A percentile compares a stretch with the other conserved stretches of the same genome.
Evolutionary conservation across 495 filamentous ascomycete genomes (phyloP).

Genomic region (Penicillium lividum): DNA sequence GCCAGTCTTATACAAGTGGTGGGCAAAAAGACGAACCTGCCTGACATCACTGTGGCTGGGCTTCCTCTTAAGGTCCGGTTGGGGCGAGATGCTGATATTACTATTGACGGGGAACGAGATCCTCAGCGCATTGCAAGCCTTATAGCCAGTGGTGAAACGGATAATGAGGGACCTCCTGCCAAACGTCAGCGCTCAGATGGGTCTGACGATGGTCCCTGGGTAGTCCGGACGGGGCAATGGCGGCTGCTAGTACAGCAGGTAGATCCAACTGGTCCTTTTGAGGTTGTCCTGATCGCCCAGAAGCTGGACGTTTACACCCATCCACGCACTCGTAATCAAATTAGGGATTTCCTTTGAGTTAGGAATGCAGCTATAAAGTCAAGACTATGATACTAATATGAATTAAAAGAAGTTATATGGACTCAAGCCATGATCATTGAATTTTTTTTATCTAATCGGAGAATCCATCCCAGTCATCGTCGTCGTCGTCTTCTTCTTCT

Average conservation of each 20-base stretch:
- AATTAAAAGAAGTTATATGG: background rate
- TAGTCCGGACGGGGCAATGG: constrained; percentile 81
- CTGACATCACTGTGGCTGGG: constrained; percentile 27
- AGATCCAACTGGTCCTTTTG: constrained; percentile 36
- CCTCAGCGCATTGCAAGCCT: constrained; percentile 3
- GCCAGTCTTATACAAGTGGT: constrained; percentile 75
- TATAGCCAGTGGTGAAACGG: constrained; percentile 8
- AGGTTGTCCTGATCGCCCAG: constrained; percentile 70
- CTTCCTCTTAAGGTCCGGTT: constrained; percentile 61
- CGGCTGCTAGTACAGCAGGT: constrained; percentile 64
- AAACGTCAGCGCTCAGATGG: constrained; percentile 51
- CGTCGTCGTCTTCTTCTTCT: constrained; percentile 26
- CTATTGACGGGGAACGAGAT: constrained; percentile 61
- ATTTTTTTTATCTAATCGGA: constrained; percentile 36
- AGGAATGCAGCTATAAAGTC: background rate
- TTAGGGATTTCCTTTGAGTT: constrained; percentile 61
- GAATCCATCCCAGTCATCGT: constrained; percentile 50
- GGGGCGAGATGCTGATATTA: constrained; percentile 66
- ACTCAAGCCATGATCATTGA: background rate
- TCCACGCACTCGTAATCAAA: constrained; percentile 67
- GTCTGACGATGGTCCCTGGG: constrained; percentile 51
- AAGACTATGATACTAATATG: background rate
- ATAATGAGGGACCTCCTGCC: constrained; percentile 32
- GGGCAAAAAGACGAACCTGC: constrained; percentile 75
- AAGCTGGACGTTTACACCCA: constrained; percentile 75